phyloP scores from a whole-genome alignment of 495 filamentous ascomycete species.

The Aspergillus carlsbadensis region DNA sequence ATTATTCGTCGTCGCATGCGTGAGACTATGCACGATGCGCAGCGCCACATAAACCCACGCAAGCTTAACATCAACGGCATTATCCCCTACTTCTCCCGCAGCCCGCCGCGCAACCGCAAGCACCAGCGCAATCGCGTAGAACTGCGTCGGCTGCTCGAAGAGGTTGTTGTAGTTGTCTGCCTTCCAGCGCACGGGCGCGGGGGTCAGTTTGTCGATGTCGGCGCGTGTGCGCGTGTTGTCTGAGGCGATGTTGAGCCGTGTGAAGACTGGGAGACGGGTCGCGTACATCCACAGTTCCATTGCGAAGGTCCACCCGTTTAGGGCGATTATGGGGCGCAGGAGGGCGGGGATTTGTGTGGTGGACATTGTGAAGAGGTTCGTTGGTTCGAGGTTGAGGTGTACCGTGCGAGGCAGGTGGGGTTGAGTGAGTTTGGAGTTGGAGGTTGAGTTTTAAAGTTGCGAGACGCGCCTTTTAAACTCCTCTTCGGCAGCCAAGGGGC shows the following conservation, averaged over 20 bases:
- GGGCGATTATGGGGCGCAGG: conserved; percentile 32
- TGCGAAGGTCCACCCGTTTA: conserved; percentile 26
- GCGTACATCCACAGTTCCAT: conserved; percentile 29
- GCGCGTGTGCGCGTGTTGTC: conserved; percentile 10
- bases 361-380: background rate
- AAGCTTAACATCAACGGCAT: conserved; percentile 12
- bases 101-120: conserved; percentile 17
- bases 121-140: conserved; percentile 25
- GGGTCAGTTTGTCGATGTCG: conserved; percentile 21
- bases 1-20: conserved; percentile 19
- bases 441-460: too few species aligned
- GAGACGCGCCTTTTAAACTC: too few species aligned
- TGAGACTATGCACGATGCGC: conserved; percentile 24
- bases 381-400: background rate
- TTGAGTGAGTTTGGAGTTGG: too few species aligned
- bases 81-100: background rate
- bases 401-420: too few species aligned
- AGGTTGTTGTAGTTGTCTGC: conserved; percentile 30
- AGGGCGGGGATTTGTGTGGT: conserved; percentile 10
- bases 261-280: conserved; percentile 18
- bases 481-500: too few species aligned
- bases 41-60: conserved; percentile 25
- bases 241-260: background rate
- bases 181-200: conserved; percentile 27
- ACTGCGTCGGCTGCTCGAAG: conserved; percentile 30